A percentile compares a stretch with the other conserved stretches of the same genome.
These are phyloP conservation scores for Viola odorata DNA, from an alignment of 345 rosid species.

Conservation along the genomic window DNA sequence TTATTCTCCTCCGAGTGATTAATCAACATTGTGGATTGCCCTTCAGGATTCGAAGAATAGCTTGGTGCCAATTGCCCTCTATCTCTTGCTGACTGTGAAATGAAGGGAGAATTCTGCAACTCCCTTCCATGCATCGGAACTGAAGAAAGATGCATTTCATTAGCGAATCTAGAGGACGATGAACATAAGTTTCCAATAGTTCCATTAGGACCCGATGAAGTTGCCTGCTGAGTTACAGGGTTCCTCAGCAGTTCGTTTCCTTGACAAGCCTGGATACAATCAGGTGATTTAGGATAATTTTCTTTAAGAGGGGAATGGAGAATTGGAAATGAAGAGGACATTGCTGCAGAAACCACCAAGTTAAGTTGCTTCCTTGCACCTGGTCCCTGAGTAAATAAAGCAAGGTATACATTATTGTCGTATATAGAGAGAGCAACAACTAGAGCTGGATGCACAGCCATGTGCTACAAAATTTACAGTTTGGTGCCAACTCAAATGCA, in stretches of 20 bases:
- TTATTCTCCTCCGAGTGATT: slow-evolving; percentile 36
- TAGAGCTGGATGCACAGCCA: slow-evolving; percentile 1
- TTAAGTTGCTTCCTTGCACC: slow-evolving; percentile 13
- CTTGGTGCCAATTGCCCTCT: slow-evolving; percentile 22
- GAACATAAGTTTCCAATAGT: slow-evolving; percentile 31
- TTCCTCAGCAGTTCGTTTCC: slow-evolving; percentile 43
- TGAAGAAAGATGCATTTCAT: slow-evolving; percentile 27
- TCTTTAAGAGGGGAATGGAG: slow-evolving; percentile 29
- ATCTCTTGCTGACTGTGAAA: slow-evolving; percentile 30
- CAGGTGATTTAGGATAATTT: slow-evolving; percentile 33
- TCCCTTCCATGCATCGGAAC: slow-evolving; percentile 30
- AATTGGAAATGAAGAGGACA: slow-evolving; percentile 44
- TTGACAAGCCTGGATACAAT: slow-evolving; percentile 36
- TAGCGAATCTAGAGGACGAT: slow-evolving; percentile 29
- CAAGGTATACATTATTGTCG: not conserved
- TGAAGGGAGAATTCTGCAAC: slow-evolving; percentile 36
- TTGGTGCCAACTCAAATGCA: no score
- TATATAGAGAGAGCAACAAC: not conserved
- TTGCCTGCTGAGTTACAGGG: slow-evolving; percentile 28
- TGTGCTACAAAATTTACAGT: not conserved
- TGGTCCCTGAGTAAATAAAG: slow-evolving; percentile 6
- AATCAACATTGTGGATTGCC: slow-evolving; percentile 25
- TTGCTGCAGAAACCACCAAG: slow-evolving; percentile 20
- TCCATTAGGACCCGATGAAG: slow-evolving; percentile 30
- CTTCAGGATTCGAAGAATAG: slow-evolving; percentile 29